phyloP scores from a whole-genome alignment of 495 filamentous ascomycete species.

The Neurospora discreta region DNA sequence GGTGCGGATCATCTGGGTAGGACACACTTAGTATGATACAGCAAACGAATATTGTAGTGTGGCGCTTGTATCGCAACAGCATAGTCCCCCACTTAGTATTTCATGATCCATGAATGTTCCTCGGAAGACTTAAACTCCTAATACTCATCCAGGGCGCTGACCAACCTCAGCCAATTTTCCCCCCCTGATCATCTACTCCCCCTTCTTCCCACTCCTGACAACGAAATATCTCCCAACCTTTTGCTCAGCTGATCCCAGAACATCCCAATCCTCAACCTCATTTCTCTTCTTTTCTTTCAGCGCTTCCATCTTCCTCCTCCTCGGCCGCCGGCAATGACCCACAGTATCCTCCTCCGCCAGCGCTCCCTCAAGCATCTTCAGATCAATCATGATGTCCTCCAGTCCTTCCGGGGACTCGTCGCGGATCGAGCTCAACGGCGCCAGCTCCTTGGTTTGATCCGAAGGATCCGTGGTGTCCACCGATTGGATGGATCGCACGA shows the following conservation, averaged over 20 bases:
- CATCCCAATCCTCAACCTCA: slow-evolving; percentile 52
- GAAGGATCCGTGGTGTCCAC: slow-evolving; percentile 52
- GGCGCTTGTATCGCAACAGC: background rate
- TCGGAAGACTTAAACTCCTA: background rate
- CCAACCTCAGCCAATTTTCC: background rate
- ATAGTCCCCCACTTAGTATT: background rate
- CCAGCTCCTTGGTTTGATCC: slow-evolving; percentile 24
- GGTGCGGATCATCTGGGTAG: background rate
- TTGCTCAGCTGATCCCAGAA: slow-evolving; percentile 51
- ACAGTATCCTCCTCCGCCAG: slow-evolving; percentile 30
- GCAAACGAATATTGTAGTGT: background rate
- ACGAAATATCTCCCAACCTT: slow-evolving; percentile 68
- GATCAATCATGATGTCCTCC: slow-evolving; percentile 30
- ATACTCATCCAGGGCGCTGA: background rate
- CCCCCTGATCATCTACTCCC: background rate
- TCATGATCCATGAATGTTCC: background rate
- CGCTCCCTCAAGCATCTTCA: slow-evolving; percentile 26
- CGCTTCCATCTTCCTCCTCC: slow-evolving; percentile 21
- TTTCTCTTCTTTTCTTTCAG: slow-evolving; percentile 9
- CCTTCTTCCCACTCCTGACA: slow-evolving; percentile 48
- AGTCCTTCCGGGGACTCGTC: slow-evolving; percentile 56
- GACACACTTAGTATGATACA: background rate
- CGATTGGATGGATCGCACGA: slow-evolving; percentile 72
- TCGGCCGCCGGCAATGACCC: slow-evolving; percentile 35
- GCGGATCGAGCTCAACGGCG: slow-evolving; percentile 64